Conservation (phyloP, 805 yeast species). For the Wilhelminamyces savonicus region DNA sequence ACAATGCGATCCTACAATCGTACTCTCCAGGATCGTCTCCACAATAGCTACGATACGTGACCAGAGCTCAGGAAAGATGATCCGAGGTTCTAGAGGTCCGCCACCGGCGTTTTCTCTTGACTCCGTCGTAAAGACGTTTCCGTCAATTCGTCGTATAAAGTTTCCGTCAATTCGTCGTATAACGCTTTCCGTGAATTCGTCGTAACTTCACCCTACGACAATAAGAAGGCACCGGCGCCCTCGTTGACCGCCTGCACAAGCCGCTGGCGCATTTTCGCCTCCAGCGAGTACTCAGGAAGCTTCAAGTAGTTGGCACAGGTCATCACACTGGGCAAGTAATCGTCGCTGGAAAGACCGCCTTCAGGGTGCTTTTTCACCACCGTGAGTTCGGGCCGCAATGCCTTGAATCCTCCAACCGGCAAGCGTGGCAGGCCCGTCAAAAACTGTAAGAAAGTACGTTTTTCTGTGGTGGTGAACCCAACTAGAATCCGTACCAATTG, state of each 20-base stretch:
- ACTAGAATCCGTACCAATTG: slow-evolving; percentile 58
- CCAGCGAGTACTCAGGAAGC: slow-evolving; percentile 72
- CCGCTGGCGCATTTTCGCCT: slow-evolving; percentile 51
- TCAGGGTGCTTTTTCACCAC: slow-evolving; percentile 84
- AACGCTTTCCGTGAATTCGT: not conserved
- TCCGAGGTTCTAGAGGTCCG: no score
- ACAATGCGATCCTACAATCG: no score
- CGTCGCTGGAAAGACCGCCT: slow-evolving; percentile 60
- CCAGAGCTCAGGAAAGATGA: no score
- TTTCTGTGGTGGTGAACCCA: slow-evolving; percentile 46
- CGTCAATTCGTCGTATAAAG: not conserved
- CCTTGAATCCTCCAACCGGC: slow-evolving; percentile 90
- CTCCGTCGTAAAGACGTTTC: slow-evolving; percentile 12
- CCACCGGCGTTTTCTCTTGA: no score
- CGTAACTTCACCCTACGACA: slow-evolving; percentile 43
- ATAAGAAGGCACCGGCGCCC: slow-evolving; percentile 81
- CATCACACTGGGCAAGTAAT: slow-evolving; percentile 93
- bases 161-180: no score
- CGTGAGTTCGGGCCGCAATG: slow-evolving; percentile 75
- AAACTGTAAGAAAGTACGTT: slow-evolving; percentile 75
- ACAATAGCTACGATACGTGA: no score
- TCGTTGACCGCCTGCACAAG: slow-evolving; percentile 71
- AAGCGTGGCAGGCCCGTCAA: slow-evolving; percentile 89
- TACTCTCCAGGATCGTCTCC: no score
- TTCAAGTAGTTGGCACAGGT: slow-evolving; percentile 94